These are phyloP conservation scores for Nitzschia sp. DNA, from an alignment of 108 stramenopile genomes.

Conservation along the genomic window DNA sequence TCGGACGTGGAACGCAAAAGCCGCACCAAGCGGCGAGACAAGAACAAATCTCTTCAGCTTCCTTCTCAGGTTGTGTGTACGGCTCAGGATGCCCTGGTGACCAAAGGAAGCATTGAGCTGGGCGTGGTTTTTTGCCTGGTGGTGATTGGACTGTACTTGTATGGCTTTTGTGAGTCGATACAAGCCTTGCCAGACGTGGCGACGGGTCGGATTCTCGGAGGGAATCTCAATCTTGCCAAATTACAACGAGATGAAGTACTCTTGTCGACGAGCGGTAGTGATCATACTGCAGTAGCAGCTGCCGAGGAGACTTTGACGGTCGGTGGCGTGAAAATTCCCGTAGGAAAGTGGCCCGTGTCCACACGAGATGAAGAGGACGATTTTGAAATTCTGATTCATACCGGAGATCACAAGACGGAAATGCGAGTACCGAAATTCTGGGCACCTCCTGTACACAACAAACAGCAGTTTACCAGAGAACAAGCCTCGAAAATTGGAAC, in stretches of 20 bases:
- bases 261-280: not conserved
- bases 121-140: conserved; percentile 34
- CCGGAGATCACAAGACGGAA: conserved; percentile 59
- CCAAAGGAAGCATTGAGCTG: conserved; percentile 33
- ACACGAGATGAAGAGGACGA: conserved; percentile 61
- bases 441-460: conserved; percentile 67
- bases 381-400: conserved; percentile 68
- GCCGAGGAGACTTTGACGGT: not conserved
- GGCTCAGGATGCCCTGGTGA: not conserved
- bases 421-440: conserved; percentile 78
- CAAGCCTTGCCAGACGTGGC: conserved; percentile 34
- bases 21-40: not conserved
- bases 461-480: conserved; percentile 61
- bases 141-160: conserved; percentile 40
- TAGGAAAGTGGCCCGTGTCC: conserved; percentile 67
- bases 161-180: conserved; percentile 40
- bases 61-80: conserved; percentile 41
- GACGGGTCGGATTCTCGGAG: conserved; percentile 8
- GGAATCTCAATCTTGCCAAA: conserved; percentile 30
- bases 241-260: conserved; percentile 13
- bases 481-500: conserved; percentile 75
- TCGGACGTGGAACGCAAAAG: conserved; percentile 3
- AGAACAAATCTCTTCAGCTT: not conserved
- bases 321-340: conserved; percentile 25
- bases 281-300: not conserved